These are phyloP conservation scores for Epichloe gansuensis DNA, from an alignment of 2,329 filamentous ascomycete species.

Conservation along the genomic window DNA sequence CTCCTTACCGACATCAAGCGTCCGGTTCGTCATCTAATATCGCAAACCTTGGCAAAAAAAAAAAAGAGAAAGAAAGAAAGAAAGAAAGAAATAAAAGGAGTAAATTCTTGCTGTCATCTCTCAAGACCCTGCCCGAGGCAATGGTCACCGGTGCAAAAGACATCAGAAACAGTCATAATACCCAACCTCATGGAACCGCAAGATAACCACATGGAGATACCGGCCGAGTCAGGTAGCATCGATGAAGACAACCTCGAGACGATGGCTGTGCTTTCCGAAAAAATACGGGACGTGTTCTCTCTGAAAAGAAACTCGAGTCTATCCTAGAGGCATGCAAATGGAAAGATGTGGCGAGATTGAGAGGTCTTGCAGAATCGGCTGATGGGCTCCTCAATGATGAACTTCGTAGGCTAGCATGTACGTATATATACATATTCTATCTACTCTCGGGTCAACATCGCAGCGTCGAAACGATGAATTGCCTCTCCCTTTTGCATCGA, in stretches of 20 bases:
- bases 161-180: background rate
- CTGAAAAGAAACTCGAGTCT: background rate
- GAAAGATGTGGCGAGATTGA: slow-evolving; percentile 43
- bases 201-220: slow-evolving; percentile 2
- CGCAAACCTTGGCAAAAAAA: background rate
- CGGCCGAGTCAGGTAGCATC: slow-evolving; percentile 2
- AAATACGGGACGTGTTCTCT: slow-evolving; percentile 1
- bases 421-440: slow-evolving; percentile 9
- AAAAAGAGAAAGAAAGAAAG: background rate
- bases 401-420: slow-evolving; percentile 67
- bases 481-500: background rate
- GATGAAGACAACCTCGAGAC: slow-evolving; percentile 1
- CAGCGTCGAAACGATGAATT: background rate
- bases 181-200: slow-evolving; percentile 10
- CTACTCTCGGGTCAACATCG: slow-evolving; percentile 2
- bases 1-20: background rate
- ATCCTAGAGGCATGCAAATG: slow-evolving; percentile 45
- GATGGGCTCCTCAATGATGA: slow-evolving; percentile 58
- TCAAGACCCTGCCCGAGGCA: background rate
- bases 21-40: background rate
- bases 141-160: background rate
- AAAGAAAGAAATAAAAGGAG: background rate
- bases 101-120: background rate
- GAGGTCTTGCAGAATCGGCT: slow-evolving; percentile 44
- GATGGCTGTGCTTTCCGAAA: slow-evolving; percentile 4